Conservation (phyloP, 495 filamentous ascomycete genomes). For the Aspergillus sclerotiicarbonarius region DNA sequence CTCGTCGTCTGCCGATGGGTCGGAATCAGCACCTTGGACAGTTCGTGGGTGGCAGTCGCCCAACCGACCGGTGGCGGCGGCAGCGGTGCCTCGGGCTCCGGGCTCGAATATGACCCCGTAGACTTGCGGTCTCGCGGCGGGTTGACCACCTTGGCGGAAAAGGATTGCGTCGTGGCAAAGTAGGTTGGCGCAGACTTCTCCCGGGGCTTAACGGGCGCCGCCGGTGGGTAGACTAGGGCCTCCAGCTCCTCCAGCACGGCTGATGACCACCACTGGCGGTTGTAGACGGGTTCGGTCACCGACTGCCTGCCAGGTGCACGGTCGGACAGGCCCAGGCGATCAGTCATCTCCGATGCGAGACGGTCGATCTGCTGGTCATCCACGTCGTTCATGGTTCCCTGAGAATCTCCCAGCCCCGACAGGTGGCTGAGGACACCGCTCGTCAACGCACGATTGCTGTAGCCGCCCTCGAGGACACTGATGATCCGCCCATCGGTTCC, state of each 20-base stretch:
- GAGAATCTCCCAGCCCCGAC: conserved; percentile 62
- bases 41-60: conserved; percentile 75
- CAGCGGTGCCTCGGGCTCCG: conserved; percentile 47
- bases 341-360: conserved; percentile 29
- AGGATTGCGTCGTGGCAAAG: conserved; percentile 73
- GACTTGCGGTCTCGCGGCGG: conserved; percentile 53
- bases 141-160: conserved; percentile 67
- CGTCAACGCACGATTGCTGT: conserved; percentile 84
- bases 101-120: conserved; percentile 28
- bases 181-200: conserved; percentile 61
- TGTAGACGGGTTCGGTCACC: conserved; percentile 37
- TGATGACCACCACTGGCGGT: conserved; percentile 76
- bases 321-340: conserved; percentile 21
- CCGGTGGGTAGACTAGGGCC: conserved; percentile 47
- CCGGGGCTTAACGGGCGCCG: conserved; percentile 47
- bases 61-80: conserved; percentile 75
- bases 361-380: conserved; percentile 16
- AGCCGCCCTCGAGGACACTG: conserved; percentile 93
- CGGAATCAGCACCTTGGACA: conserved; percentile 82
- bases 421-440: conserved; percentile 88
- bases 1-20: conserved; percentile 66
- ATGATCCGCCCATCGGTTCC: conserved; percentile 80
- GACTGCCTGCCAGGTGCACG: conserved; percentile 6
- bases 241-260: conserved; percentile 65
- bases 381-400: neutral